These are phyloP conservation scores for Arthrinium phaeospermum DNA, from an alignment of 2,329 filamentous ascomycete genomes.

Conservation along the genomic window DNA sequence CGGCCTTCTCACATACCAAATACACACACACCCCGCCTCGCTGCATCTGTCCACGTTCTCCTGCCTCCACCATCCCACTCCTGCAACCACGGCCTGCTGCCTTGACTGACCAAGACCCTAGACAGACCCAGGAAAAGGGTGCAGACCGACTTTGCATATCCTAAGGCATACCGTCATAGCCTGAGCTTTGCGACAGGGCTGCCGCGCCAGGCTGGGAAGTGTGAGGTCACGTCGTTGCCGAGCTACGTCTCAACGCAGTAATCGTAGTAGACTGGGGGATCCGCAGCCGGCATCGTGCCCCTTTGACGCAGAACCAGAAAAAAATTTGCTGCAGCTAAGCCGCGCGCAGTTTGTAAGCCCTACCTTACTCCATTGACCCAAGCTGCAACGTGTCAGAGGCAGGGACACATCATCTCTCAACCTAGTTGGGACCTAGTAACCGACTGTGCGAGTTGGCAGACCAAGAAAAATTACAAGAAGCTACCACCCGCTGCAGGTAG, in stretches of 20 bases:
- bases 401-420: conserved; percentile 62
- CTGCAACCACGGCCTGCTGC: conserved; percentile 24
- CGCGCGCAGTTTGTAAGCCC: conserved; percentile 56
- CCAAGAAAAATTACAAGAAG: conserved; percentile 64
- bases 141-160: conserved; percentile 30
- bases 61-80: conserved; percentile 22
- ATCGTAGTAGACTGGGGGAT: conserved; percentile 36
- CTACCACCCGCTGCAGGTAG: conserved; percentile 69
- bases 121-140: conserved; percentile 22
- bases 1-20: conserved; percentile 32
- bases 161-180: conserved; percentile 51
- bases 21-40: conserved; percentile 24
- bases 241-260: conserved; percentile 27
- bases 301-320: conserved; percentile 53
- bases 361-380: conserved; percentile 40
- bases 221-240: conserved; percentile 25
- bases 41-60: conserved; percentile 25
- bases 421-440: conserved; percentile 44
- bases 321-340: conserved; percentile 56
- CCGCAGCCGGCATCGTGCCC: conserved; percentile 45
- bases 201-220: conserved; percentile 21
- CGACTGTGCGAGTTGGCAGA: conserved; percentile 62
- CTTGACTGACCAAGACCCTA: conserved; percentile 24
- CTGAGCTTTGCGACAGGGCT: conserved; percentile 49
- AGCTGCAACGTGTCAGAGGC: conserved; percentile 63